Evolutionary conservation across 2,329 filamentous ascomycete species (phyloP).

Genomic region (Immersiporthe knoxdaviesiana): DNA sequence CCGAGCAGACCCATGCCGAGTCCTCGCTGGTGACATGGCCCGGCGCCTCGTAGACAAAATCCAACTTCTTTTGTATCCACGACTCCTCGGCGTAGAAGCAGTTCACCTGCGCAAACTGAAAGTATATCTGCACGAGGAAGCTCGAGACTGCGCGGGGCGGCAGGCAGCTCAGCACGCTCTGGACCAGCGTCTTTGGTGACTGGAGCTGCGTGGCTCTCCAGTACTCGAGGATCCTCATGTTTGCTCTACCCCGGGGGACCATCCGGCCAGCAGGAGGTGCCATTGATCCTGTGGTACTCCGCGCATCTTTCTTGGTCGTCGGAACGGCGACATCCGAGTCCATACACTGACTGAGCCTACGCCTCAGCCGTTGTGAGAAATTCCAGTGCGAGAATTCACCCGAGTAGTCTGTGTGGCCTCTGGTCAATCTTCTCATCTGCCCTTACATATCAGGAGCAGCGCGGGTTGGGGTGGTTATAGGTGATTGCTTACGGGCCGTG

Average conservation of each 20-base stretch:
- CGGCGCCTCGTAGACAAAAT: slow-evolving; percentile 46
- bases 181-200: slow-evolving; percentile 42
- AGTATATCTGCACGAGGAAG: slow-evolving; percentile 52
- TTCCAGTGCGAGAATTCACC: slow-evolving; percentile 59
- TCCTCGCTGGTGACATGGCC: slow-evolving; percentile 44
- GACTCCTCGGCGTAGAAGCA: slow-evolving; percentile 51
- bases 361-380: slow-evolving; percentile 52
- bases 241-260: slow-evolving; percentile 24
- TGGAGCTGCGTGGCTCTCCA: slow-evolving; percentile 52
- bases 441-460: no score
- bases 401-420: slow-evolving; percentile 48
- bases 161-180: slow-evolving; percentile 44
- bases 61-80: slow-evolving; percentile 48
- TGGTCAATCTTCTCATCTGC: slow-evolving; percentile 12
- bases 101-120: slow-evolving; percentile 52
- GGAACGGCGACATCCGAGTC: slow-evolving; percentile 19
- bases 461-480: not conserved
- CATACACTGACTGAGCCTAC: slow-evolving; percentile 26
- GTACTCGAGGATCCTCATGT: slow-evolving; percentile 40
- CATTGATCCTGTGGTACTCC: slow-evolving; percentile 33
- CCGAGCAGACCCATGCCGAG: slow-evolving; percentile 47
- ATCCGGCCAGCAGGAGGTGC: slow-evolving; percentile 5
- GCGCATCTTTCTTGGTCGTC: slow-evolving; percentile 19
- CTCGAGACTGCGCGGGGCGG: slow-evolving; percentile 52
- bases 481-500: slow-evolving; percentile 44